These are phyloP conservation scores for Massarina eburnea DNA, from an alignment of 2,329 filamentous ascomycete genomes.

Conservation along the genomic window DNA sequence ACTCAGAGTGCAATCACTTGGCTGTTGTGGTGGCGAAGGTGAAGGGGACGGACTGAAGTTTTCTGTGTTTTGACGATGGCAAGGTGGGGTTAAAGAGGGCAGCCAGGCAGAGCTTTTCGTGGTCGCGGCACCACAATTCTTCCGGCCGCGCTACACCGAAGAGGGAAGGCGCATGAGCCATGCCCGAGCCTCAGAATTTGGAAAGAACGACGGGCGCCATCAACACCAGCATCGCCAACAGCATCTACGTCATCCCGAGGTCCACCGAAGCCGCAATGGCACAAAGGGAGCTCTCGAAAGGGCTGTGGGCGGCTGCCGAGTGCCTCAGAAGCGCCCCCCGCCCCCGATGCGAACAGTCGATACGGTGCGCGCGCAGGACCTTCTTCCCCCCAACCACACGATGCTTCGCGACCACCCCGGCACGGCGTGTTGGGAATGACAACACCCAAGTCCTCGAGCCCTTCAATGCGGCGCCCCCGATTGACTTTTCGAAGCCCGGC, in stretches of 20 bases:
- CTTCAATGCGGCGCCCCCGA: conserved; percentile 48
- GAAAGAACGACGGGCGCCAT: background rate
- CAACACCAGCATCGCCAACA: conserved; percentile 5
- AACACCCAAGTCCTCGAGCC: conserved; percentile 20
- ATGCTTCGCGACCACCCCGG: conserved; percentile 37
- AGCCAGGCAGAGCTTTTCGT: conserved; percentile 22
- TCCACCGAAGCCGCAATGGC: conserved; percentile 27
- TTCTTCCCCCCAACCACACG: conserved; percentile 21
- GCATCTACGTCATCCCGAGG: conserved; percentile 9
- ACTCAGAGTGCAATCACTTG: conserved; percentile 30
- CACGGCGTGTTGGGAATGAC: conserved; percentile 26
- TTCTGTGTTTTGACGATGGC: conserved; percentile 23
- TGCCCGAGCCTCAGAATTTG: conserved; percentile 10
- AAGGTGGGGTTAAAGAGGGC: conserved; percentile 16
- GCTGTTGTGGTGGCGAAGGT: conserved; percentile 14
- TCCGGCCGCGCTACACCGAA: conserved; percentile 12
- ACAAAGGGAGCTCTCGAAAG: conserved; percentile 32
- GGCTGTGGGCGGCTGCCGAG: conserved; percentile 30
- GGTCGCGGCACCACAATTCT: conserved; percentile 28
- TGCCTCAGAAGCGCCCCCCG: conserved; percentile 21
- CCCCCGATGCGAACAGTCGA: conserved; percentile 24
- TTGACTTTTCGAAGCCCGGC: conserved; percentile 39
- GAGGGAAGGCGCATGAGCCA: conserved; percentile 4
- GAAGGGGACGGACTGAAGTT: conserved; percentile 25
- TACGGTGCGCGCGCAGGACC: conserved; percentile 21